Evolutionary conservation across 179 eudicot genomes (phyloP), one percentile per base, ranked within the genome.

Genomic region (Beta lomatogona): DNA sequence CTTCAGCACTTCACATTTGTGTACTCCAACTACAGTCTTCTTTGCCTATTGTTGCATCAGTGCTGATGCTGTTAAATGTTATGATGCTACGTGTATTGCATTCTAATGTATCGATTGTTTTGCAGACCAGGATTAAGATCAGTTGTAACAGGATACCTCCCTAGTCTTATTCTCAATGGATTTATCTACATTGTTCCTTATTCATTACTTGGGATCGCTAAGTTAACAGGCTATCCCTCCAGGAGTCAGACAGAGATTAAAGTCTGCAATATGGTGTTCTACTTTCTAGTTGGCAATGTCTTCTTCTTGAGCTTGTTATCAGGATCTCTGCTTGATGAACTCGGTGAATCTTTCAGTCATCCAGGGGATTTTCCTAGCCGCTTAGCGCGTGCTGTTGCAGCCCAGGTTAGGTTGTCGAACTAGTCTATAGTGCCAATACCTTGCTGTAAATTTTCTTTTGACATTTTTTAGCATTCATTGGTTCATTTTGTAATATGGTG

Each of bases 231-330:
- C 57, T 94, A 91, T 86, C 72, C 83, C 75, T 92, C 98, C 28
- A 88, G 79, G 82, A 95, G 98, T 72, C 85, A 87, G 83, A 88
- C 88, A 80, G 95, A 95, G 84, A 91, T 90, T 68, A 92, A 86
- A 81, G 97, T 93, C 63, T 92, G 97, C 91, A 91, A 89, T 82
- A 92, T 93, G 93, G 93, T 95, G 72, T 95, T 92, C 88, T 95
- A 91, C 85, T 95, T 95, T 85, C 92, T 95, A 36, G 91, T 95
- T 31, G 98, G 94, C 59, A 95, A 95, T 82, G 95, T 95, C 9
- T 95, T 95, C 88, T 94, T 95, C 87, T 82, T 93, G 80, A 93
- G 93, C 80, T 80, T 95, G 87, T 86, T 95, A 77, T 93, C 98
- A 1, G 98, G 98, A 55, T 93, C 98, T 75, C 85, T 95, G 78